A percentile compares a stretch with the other conserved stretches of the same genome.
These are phyloP conservation scores for Suhomyces wounanorum DNA, from an alignment of 1,139 yeast genomes.

Conservation along the genomic window DNA sequence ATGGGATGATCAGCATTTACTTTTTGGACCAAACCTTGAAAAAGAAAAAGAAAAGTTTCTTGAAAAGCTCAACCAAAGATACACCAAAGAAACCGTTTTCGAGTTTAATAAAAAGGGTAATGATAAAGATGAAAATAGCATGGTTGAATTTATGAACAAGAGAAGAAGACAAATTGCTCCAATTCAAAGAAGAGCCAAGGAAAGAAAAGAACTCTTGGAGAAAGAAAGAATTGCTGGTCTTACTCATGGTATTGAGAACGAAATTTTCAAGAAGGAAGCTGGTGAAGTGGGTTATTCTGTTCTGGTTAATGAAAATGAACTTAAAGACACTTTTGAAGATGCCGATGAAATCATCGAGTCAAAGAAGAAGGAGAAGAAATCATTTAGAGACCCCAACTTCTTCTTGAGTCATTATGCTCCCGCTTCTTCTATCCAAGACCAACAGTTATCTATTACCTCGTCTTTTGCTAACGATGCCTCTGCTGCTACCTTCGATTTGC, in stretches of 20 bases:
- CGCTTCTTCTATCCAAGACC: conserved; percentile 75
- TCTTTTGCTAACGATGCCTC: conserved; percentile 85
- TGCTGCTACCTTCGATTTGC: conserved; percentile 81
- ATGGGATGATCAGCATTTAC: conserved; percentile 87
- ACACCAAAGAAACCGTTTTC: conserved; percentile 85
- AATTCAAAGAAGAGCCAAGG: conserved; percentile 74
- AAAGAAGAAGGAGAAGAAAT: conserved; percentile 36
- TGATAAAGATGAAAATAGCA: conserved; percentile 58
- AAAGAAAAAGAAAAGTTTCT: conserved; percentile 73
- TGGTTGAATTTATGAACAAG: conserved; percentile 81
- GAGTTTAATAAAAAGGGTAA: conserved; percentile 66
- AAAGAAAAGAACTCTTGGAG: conserved; percentile 66
- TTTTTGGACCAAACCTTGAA: conserved; percentile 75
- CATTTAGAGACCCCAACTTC: conserved; percentile 77
- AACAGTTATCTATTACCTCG: conserved; percentile 62
- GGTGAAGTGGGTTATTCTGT: conserved; percentile 56
- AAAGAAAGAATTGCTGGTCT: conserved; percentile 78
- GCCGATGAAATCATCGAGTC: conserved; percentile 51
- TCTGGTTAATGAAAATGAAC: conserved; percentile 43
- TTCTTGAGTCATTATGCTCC: conserved; percentile 93
- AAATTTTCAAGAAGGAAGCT: conserved; percentile 54
- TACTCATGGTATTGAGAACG: conserved; percentile 72
- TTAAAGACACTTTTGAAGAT: conserved; percentile 42
- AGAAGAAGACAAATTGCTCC: conserved; percentile 89
- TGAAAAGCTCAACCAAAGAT: conserved; percentile 66